Base-by-base conservation (phyloP, 768 basidiomycete genomes). In the Russula abietina region DNA sequence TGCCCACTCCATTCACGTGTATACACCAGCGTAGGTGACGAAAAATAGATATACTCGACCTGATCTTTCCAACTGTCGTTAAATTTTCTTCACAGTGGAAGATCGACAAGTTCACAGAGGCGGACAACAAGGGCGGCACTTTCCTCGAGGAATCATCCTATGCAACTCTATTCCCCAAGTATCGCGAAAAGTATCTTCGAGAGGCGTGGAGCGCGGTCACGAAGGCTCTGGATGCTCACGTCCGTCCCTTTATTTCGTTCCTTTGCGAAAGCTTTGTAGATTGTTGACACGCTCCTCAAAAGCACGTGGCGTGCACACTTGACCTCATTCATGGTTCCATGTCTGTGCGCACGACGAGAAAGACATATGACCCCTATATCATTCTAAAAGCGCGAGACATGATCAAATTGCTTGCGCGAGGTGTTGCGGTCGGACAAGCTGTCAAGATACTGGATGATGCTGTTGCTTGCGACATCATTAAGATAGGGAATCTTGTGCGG, bases 131-230 rank as follows among this genome's bases (percentile, higher is more conserved):
- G 70, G 86, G 82, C 16, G 89, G 90, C 0, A 79, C 89, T 2
- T 93, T 99, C 76, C 81, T 86, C 2, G 96, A 98, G 73, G 97
- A 99, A 78, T 97, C 94, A 3, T 96, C 93, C 0, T 99, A 98
- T 70, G 96, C 96, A 11, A 96, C 97, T 1, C 83, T 99, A 11
- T 99, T 99, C 75, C 97, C 97, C 14, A 98, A 97, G 75, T 98
- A 98, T 72, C 84, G 97, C 68, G 97, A 99, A 82, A 93, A 89
- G 71, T 98, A 98, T 71, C 77, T 99, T 54, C 83, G 93, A 49
- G 93, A 98, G 73, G 87, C 90, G 55, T 99, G 97, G 97, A 86
- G 89, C 67, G 88, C 87, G 2, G 91, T 96, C 12, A 96, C 94
- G 0, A 81, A 82, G 61, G 84, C 91, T 12, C 74, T 99, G 53